Conservation (phyloP, 2,329 filamentous ascomycete genomes). For the Huntiella decipiens region DNA sequence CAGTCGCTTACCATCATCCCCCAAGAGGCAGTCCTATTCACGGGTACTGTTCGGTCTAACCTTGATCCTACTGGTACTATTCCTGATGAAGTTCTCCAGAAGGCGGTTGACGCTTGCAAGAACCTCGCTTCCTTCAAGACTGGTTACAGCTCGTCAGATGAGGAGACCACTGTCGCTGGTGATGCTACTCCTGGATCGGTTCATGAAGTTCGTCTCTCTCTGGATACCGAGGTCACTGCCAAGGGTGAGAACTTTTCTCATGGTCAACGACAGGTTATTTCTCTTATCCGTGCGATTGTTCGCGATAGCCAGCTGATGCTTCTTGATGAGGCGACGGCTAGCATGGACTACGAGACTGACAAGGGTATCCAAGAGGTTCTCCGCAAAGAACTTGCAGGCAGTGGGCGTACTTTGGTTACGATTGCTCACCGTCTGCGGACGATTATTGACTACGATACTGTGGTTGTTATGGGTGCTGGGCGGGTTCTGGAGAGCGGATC, state of each 20-base stretch:
- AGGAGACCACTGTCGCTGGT: constrained; percentile 4
- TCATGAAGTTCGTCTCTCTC: constrained; percentile 16
- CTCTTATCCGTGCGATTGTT: constrained; percentile 27
- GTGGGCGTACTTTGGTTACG: constrained; percentile 26
- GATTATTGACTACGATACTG: constrained; percentile 31
- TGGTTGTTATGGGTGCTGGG: constrained; percentile 29
- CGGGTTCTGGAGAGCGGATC: constrained; percentile 28
- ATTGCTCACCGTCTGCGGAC: constrained; percentile 31
- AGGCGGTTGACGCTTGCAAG: constrained; percentile 39
- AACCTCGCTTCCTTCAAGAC: constrained; percentile 23
- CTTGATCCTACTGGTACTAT: constrained; percentile 35
- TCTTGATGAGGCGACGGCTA: constrained; percentile 31
- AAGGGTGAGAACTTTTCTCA: constrained; percentile 28
- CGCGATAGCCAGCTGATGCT: constrained; percentile 28
- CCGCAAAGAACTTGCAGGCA: constrained; percentile 26
- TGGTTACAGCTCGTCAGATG: constrained; percentile 14
- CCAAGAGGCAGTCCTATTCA: constrained; percentile 31
- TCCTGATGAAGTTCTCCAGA: constrained; percentile 32
- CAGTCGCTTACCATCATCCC: constrained; percentile 29
- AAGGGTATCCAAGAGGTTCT: constrained; percentile 27
- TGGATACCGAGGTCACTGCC: constrained; percentile 23
- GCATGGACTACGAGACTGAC: constrained; percentile 30
- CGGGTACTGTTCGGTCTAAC: constrained; percentile 26
- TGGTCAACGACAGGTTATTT: constrained; percentile 30
- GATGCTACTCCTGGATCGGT: constrained; percentile 10